Conservation (phyloP, 2,329 filamentous ascomycete species). For the Aureobasidium sp. region DNA sequence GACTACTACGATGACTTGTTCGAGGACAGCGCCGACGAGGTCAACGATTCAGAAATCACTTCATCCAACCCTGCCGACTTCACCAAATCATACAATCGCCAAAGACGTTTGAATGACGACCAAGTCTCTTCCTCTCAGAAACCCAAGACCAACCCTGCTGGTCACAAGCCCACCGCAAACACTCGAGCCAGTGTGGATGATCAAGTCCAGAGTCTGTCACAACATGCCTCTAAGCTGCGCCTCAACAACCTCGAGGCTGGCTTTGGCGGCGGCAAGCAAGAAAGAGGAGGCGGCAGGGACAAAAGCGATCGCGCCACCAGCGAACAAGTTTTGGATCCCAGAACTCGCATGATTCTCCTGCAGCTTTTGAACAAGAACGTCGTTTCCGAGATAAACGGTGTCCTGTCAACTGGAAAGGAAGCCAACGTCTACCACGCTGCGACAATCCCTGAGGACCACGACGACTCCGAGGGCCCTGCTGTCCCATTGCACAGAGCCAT, state of each 20-base stretch:
- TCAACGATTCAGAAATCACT: constrained; percentile 51
- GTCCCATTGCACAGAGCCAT: constrained; percentile 69
- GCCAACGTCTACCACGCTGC: constrained; percentile 96
- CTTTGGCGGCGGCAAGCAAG: constrained; percentile 37
- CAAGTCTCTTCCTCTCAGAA: constrained; percentile 42
- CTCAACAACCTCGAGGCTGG: constrained; percentile 56
- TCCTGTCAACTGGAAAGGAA: constrained; percentile 93
- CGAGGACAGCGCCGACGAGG: constrained; percentile 44
- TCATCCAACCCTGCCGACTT: constrained; percentile 56
- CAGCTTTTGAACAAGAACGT: constrained; percentile 92
- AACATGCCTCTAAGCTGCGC: constrained; percentile 77
- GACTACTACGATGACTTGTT: constrained; percentile 54
- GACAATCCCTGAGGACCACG: constrained; percentile 46
- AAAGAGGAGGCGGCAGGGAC: constrained; percentile 58
- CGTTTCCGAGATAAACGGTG: constrained; percentile 87
- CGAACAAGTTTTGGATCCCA: constrained; percentile 88
- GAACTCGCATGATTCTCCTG: constrained; percentile 89
- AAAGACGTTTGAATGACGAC: constrained; percentile 56
- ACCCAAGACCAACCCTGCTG: constrained; percentile 62
- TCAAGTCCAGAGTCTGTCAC: constrained; percentile 74
- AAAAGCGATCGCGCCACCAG: constrained; percentile 89
- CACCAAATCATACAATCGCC: constrained; percentile 82
- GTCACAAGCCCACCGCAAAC: constrained; percentile 62
- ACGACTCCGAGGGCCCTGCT: constrained; percentile 34
- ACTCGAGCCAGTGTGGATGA: constrained; percentile 75